A percentile compares a stretch with the other conserved stretches of the same genome.
These are phyloP conservation scores for Fusarium humuli DNA, from an alignment of 2,329 filamentous ascomycete genomes.

Conservation along the genomic window DNA sequence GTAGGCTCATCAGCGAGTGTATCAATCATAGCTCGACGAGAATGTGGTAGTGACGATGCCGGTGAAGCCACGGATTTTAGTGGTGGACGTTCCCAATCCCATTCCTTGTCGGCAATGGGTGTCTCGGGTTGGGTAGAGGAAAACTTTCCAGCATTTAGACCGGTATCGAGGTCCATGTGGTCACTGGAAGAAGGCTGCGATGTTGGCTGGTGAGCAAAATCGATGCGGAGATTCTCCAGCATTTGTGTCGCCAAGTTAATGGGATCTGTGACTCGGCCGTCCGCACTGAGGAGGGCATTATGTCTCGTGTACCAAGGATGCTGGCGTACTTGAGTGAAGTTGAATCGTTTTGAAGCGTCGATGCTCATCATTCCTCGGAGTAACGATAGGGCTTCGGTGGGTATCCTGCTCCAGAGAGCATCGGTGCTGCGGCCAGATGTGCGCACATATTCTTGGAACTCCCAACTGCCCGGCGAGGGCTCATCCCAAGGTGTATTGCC, in stretches of 20 bases:
- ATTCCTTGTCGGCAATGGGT: constrained; percentile 77
- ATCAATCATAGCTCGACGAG: constrained; percentile 63
- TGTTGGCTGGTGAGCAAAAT: constrained; percentile 78
- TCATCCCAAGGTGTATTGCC: constrained; percentile 99
- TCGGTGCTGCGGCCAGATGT: constrained; percentile 86
- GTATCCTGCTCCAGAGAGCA: constrained; percentile 85
- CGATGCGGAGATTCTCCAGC: constrained; percentile 90
- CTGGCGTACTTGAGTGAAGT: constrained; percentile 84
- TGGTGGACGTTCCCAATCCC: constrained; percentile 87
- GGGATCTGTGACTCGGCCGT: constrained; percentile 82
- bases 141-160: constrained; percentile 61
- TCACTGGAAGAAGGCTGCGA: constrained; percentile 58
- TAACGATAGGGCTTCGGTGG: constrained; percentile 79
- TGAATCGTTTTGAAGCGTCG: constrained; percentile 79
- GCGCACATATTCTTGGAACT: constrained; percentile 87
- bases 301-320: constrained; percentile 94
- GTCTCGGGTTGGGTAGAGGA: constrained; percentile 89
- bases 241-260: constrained; percentile 92
- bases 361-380: constrained; percentile 94
- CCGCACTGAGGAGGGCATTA: constrained; percentile 79
- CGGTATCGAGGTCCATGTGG: constrained; percentile 77
- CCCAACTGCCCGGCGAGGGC: constrained; percentile 85
- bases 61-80: constrained; percentile 64
- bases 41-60: constrained; percentile 50
- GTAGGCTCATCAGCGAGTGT: constrained; percentile 87